Base-by-base conservation (phyloP, 1,284 basidiomycete species). In the Vanrija sp. region DNA sequence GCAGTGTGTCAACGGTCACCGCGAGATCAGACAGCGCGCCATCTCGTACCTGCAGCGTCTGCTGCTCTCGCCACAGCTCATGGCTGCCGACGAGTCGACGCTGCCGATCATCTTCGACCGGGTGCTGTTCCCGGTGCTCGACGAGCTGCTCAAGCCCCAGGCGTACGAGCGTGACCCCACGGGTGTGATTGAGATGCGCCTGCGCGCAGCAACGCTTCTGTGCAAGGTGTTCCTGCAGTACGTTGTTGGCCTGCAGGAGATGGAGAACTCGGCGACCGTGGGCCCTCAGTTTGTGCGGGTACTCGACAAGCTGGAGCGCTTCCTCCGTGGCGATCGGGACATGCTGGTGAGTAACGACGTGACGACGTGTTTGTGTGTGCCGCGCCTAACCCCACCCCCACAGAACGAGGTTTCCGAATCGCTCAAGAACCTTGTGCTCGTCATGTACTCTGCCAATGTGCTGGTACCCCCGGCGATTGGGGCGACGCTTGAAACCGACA, bases 151-250 rank as follows among this genome's bases (percentile, higher is more conserved):
- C 58, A 91, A 90, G 71, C 86, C 91, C 4, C 86, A 92, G 60
- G 84, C 89, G 8, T 85, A 87, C 67, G 80, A 84, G 56, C 81
- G 86, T 38, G 93, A 97, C 71, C 87, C 89, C 0, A 82, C 84
- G 57, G 91, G 89, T 28, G 89, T 97, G 82, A 83, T 87, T 6
- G 94, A 98, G 78, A 94, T 91, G 19, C 84, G 94, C 9, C 75
- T 96, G 42, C 83, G 91, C 42, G 91, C 90, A 2, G 90, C 88
- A 14, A 89, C 88, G 16, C 78, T 98, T 48, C 79, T 98, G 25
- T 96, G 91, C 82, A 97, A 97, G 77, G 86, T 87, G 5, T 97
- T 98, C 78, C 87, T 98, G 82, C 91, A 96, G 67, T 88, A 93
- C 61, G 87, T 94, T 60, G 82, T 89, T 28, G 83, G 87, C 38